These are phyloP conservation scores for Solanum dulcamara DNA, from an alignment of 257 asterid species.

Conservation along the genomic window DNA sequence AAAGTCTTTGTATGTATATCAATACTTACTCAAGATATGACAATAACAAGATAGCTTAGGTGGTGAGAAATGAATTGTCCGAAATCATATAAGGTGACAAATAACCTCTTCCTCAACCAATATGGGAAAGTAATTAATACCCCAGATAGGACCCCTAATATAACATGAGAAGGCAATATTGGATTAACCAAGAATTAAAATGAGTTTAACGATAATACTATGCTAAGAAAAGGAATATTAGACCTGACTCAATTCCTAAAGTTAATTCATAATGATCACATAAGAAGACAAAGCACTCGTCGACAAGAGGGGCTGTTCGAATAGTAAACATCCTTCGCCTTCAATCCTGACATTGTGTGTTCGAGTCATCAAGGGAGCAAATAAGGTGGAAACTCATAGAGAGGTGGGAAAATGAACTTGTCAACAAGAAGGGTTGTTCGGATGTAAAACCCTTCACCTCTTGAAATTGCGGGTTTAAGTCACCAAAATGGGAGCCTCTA, in stretches of 20 bases:
- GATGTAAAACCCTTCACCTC: too few relatives aligned
- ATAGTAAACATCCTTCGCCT: not conserved
- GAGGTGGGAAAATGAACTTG: too few relatives aligned
- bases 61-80: not conserved
- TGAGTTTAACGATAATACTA: not conserved
- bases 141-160: not conserved
- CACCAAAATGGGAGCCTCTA: too few relatives aligned
- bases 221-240: not conserved
- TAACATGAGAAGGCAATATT: not conserved
- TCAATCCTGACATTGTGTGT: not conserved
- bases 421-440: too few relatives aligned
- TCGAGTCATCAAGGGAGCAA: not conserved
- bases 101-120: not conserved
- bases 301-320: not conserved
- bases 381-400: not conserved
- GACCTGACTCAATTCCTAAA: not conserved
- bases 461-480: too few relatives aligned
- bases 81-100: not conserved
- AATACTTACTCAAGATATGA: not conserved
- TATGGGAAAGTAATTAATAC: not conserved
- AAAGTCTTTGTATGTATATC: not conserved
- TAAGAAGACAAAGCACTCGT: not conserved
- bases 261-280: not conserved
- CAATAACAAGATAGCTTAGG: not conserved
- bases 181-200: not conserved